Percentiles rank a stretch among this genome's conserved stretches.
These are phyloP conservation scores for Botrytis tulipae DNA, from an alignment of 2,329 filamentous ascomycete species.

Conservation along the genomic window DNA sequence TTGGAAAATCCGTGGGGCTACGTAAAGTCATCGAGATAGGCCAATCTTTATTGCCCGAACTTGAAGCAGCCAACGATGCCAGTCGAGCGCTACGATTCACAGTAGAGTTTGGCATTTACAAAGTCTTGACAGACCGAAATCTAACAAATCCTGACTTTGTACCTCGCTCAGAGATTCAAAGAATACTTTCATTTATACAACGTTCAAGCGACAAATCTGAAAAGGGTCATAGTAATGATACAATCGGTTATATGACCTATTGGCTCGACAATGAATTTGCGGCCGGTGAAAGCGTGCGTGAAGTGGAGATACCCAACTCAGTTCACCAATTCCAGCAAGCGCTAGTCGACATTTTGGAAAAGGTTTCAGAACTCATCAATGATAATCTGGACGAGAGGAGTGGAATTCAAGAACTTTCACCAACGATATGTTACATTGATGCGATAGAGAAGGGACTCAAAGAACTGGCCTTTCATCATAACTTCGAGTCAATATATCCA, in stretches of 20 bases:
- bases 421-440: not conserved
- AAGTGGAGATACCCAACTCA: not conserved
- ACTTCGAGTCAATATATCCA: not conserved
- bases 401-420: not conserved
- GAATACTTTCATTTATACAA: not conserved
- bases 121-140: not conserved
- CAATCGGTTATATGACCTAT: not conserved
- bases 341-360: not conserved
- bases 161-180: not conserved
- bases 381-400: not conserved
- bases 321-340: not conserved
- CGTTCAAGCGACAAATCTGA: not conserved
- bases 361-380: not conserved
- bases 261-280: not conserved
- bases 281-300: not conserved
- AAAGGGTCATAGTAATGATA: not conserved
- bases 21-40: not conserved
- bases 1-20: not conserved
- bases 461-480: not conserved
- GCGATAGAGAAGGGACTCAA: not conserved
- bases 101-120: not conserved
- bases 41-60: not conserved
- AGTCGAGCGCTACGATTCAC: not conserved
- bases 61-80: not conserved
- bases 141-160: not conserved